Percentiles rank a stretch among this genome's conserved stretches.
Evolutionary conservation across 2,329 filamentous ascomycete genomes (phyloP).

Genomic region (Elsinoe necatrix): DNA sequence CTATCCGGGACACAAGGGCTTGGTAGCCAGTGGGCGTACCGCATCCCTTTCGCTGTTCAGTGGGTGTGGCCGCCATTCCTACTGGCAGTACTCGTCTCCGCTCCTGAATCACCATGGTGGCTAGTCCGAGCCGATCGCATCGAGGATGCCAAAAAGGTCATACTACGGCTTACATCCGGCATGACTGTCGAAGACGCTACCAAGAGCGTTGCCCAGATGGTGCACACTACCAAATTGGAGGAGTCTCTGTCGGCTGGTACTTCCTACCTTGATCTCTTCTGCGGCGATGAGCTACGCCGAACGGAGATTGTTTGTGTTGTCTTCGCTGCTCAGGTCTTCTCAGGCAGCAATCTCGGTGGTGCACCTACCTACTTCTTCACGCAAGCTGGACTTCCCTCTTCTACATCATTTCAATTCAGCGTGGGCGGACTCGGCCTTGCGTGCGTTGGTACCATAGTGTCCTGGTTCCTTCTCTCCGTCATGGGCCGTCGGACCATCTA

Average conservation of each 20-base stretch:
- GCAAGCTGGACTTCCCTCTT: conserved; percentile 33
- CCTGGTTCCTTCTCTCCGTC: conserved; percentile 34
- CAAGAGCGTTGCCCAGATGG: conserved; percentile 30
- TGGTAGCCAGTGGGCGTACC: conserved; percentile 35
- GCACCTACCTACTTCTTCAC: conserved; percentile 44
- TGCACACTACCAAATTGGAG: conserved; percentile 31
- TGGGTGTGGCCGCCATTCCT: conserved; percentile 36
- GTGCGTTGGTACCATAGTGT: conserved; percentile 35
- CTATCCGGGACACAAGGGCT: conserved; percentile 29
- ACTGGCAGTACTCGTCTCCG: conserved; percentile 28
- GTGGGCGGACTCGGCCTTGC: conserved; percentile 37
- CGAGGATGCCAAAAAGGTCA: conserved; percentile 29
- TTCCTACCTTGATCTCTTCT: conserved; percentile 36
- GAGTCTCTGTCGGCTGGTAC: conserved; percentile 34
- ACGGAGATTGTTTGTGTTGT: conserved; percentile 38
- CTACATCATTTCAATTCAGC: conserved; percentile 35
- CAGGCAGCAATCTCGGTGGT: conserved; percentile 36
- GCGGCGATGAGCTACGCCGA: conserved; percentile 33
- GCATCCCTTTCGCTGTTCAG: conserved; percentile 39
- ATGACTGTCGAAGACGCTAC: not conserved
- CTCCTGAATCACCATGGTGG: conserved; percentile 31
- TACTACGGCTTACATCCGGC: conserved; percentile 22
- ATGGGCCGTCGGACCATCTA: conserved; percentile 36
- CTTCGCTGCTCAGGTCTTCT: conserved; percentile 37
- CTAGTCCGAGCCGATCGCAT: conserved; percentile 30